Conservation (phyloP, 768 basidiomycete species). For the Rhizopogon salebrosus region DNA sequence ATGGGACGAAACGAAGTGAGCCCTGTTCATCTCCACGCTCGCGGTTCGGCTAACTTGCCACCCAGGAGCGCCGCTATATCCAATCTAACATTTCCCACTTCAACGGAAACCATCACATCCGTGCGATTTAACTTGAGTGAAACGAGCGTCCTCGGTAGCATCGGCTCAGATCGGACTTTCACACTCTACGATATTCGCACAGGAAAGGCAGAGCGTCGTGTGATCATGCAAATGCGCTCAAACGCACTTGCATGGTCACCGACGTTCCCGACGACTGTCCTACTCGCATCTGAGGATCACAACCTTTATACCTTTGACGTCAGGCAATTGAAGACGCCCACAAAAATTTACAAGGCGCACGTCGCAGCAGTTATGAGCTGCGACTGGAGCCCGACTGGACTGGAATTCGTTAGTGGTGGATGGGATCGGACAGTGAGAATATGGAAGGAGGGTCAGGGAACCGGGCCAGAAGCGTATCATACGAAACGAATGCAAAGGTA, state of each 20-base stretch:
- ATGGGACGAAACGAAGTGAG: constrained; percentile 97
- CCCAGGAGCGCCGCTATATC: constrained; percentile 77
- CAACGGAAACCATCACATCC: constrained; percentile 82
- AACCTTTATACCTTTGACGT: constrained; percentile 98
- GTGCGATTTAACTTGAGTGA: constrained; percentile 94
- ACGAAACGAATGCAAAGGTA: constrained; percentile 99
- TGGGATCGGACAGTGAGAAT: constrained; percentile 94
- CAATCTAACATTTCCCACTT: constrained; percentile 80
- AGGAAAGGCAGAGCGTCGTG: constrained; percentile 88
- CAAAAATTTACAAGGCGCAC: constrained; percentile 94
- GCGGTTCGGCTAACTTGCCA: constrained; percentile 2
- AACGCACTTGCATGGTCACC: constrained; percentile 96
- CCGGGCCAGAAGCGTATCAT: constrained; percentile 86
- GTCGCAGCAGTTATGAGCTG: constrained; percentile 95
- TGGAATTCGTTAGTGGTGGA: constrained; percentile 92
- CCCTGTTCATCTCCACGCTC: not conserved
- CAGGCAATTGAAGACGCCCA: constrained; percentile 73
- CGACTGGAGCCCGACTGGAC: constrained; percentile 95
- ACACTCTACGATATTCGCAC: constrained; percentile 95
- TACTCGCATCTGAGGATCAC: constrained; percentile 98
- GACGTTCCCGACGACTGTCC: constrained; percentile 84
- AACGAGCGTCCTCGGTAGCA: constrained; percentile 88
- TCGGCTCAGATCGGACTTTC: constrained; percentile 93
- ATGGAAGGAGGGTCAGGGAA: constrained; percentile 86
- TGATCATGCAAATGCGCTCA: constrained; percentile 91